Evolutionary conservation across 2,329 filamentous ascomycete genomes (phyloP).

Genomic region (Triangularia setosa): DNA sequence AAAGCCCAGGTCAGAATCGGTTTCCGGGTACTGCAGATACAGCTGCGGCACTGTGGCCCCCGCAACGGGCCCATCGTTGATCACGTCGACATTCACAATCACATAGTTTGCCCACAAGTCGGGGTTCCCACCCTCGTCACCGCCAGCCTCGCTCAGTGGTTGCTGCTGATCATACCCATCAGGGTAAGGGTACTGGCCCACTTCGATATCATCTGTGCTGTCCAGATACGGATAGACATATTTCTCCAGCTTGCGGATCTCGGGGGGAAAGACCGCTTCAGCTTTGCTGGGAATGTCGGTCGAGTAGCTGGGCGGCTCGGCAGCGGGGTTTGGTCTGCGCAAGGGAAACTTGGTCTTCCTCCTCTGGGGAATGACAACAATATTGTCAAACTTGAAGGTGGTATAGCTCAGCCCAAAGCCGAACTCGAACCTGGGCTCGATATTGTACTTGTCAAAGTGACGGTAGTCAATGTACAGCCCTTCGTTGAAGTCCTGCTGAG

Average conservation of each 20-base stretch:
- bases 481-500: slow-evolving; percentile 80
- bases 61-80: slow-evolving; percentile 46
- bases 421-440: slow-evolving; percentile 78
- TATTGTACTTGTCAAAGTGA: slow-evolving; percentile 73
- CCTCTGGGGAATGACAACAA: slow-evolving; percentile 44
- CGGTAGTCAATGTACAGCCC: slow-evolving; percentile 88
- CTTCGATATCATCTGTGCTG: slow-evolving; percentile 42
- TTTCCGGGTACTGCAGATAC: slow-evolving; percentile 42
- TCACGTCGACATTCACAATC: slow-evolving; percentile 46
- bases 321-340: slow-evolving; percentile 38
- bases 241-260: slow-evolving; percentile 59
- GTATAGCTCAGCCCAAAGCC: slow-evolving; percentile 85
- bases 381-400: slow-evolving; percentile 58
- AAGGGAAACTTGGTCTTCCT: slow-evolving; percentile 42
- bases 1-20: slow-evolving; percentile 49
- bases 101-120: slow-evolving; percentile 58
- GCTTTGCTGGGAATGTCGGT: slow-evolving; percentile 49
- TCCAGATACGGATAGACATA: slow-evolving; percentile 68
- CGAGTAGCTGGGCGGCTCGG: slow-evolving; percentile 50
- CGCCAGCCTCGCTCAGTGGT: slow-evolving; percentile 60
- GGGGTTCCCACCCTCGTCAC: slow-evolving; percentile 64
- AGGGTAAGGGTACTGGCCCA: slow-evolving; percentile 46
- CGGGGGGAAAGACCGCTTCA: slow-evolving; percentile 58
- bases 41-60: slow-evolving; percentile 47
- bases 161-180: slow-evolving; percentile 50